phyloP scores from a whole-genome alignment of 208 protist species.

The Acanthamoeba royreba region DNA sequence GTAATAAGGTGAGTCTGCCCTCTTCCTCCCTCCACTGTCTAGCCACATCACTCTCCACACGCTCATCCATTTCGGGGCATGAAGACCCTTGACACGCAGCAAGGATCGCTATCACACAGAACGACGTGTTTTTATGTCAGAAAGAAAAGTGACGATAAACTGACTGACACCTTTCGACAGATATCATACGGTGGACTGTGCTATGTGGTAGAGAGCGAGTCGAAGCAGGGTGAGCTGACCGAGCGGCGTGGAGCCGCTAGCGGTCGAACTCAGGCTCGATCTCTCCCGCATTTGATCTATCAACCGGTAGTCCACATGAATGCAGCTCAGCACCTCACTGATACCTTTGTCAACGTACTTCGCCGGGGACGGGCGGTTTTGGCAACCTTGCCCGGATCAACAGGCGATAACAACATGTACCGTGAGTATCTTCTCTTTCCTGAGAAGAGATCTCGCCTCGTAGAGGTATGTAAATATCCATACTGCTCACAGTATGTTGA shows the following conservation, averaged over 20 bases:
- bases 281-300: slow-evolving; percentile 43
- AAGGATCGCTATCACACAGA: too few relatives aligned
- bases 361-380: background rate
- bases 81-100: too few relatives aligned
- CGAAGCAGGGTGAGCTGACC: background rate
- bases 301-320: background rate
- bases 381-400: background rate
- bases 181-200: background rate
- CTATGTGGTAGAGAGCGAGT: slow-evolving; percentile 40
- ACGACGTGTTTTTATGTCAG: background rate
- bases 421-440: slow-evolving; percentile 29
- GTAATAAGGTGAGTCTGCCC: background rate
- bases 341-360: background rate
- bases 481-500: too few relatives aligned
- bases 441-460: background rate
- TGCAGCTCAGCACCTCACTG: background rate
- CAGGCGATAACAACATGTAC: background rate
- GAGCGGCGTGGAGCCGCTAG: background rate
- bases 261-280: background rate
- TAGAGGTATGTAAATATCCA: too few relatives aligned
- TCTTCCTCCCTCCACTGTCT: background rate
- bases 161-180: background rate
- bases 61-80: background rate
- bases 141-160: background rate
- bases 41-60: background rate